Conservation (phyloP, 768 basidiomycete genomes). For the Mycena olivaceomarginata region DNA sequence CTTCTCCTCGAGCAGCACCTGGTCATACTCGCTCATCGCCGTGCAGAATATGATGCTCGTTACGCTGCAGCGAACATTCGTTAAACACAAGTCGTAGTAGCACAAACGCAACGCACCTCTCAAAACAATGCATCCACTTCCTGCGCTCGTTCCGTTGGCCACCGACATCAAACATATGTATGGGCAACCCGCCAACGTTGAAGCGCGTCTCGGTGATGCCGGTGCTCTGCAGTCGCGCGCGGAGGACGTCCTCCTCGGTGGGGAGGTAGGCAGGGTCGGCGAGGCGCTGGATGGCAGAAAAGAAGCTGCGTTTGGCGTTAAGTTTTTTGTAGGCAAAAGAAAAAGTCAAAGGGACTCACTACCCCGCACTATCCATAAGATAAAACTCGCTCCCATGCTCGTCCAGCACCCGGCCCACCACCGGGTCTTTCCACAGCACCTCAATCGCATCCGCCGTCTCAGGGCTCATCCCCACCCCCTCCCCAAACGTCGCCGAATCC, state of each 20-base stretch:
- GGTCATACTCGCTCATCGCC: neutral
- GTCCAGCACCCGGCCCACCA: constrained; percentile 53
- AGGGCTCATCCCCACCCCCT: constrained; percentile 81
- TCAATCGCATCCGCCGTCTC: constrained; percentile 72
- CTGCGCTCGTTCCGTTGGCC: constrained; percentile 64
- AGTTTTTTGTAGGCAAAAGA: too few relatives aligned
- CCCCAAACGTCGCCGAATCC: neutral
- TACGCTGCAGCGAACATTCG: constrained; percentile 52
- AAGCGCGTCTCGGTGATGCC: constrained; percentile 86
- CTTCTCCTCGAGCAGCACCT: constrained; percentile 69
- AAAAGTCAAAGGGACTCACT: constrained; percentile 64
- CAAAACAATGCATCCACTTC: constrained; percentile 65
- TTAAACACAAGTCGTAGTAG: neutral
- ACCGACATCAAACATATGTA: constrained; percentile 75
- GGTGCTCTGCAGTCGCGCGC: constrained; percentile 84
- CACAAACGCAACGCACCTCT: constrained; percentile 45
- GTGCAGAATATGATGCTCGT: constrained; percentile 85
- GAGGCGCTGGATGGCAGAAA: constrained; percentile 79
- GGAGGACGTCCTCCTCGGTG: constrained; percentile 81
- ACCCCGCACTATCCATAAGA: constrained; percentile 88
- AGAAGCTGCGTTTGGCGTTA: constrained; percentile 70
- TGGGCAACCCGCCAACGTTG: constrained; percentile 67
- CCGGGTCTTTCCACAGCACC: constrained; percentile 71
- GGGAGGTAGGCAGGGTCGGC: constrained; percentile 78
- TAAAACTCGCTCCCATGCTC: constrained; percentile 77